A percentile compares a stretch with the other conserved stretches of the same genome.
Evolutionary conservation across 345 rosid genomes (phyloP).

Genomic region (Eucalyptus brandiana): DNA sequence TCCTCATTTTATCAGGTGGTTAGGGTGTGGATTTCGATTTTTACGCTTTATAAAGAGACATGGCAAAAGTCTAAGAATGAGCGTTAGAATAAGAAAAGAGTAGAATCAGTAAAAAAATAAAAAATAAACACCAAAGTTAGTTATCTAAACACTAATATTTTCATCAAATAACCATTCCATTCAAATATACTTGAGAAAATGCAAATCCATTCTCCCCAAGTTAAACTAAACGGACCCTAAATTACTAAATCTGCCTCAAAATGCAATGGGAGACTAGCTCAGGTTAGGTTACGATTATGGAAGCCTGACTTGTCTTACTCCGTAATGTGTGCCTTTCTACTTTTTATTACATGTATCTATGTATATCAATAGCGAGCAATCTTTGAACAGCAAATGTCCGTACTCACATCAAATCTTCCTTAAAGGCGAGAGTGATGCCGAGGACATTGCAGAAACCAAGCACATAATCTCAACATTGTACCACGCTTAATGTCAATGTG

Average conservation of each 20-base stretch:
- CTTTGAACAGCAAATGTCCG: background rate
- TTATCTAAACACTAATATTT: no score
- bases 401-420: background rate
- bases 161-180: no score
- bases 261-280: background rate
- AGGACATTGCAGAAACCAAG: background rate
- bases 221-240: no score
- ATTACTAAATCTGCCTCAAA: background rate
- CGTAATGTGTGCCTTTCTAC: background rate
- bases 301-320: background rate
- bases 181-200: no score
- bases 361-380: background rate
- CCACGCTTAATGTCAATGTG: background rate
- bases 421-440: background rate
- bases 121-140: no score
- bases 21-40: no score
- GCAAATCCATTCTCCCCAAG: no score
- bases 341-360: background rate
- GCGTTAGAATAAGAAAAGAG: no score
- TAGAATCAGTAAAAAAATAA: no score
- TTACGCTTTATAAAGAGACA: rapidly evolving
- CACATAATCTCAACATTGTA: background rate
- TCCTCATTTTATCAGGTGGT: rapidly evolving
- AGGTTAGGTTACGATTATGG: background rate
- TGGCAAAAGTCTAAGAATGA: rapidly evolving